Conservation (phyloP, 129 eudicot species). For the Chrysanthemum makinoi region DNA sequence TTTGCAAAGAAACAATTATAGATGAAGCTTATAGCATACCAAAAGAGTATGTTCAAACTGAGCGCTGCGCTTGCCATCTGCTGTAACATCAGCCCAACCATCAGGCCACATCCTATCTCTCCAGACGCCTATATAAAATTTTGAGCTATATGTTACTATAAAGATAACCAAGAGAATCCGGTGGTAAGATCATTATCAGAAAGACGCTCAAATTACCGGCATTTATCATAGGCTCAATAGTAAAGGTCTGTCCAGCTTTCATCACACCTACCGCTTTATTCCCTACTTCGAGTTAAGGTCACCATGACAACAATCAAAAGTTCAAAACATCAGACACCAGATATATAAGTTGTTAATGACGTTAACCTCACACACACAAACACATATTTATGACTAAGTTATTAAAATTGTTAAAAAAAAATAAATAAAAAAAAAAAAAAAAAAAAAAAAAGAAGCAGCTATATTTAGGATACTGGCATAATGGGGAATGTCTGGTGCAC, state of each 20-base stretch:
- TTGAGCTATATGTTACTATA: constrained; percentile 16
- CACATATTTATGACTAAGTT: background rate
- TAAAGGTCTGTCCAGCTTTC: constrained; percentile 97
- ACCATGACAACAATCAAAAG: constrained; percentile 5
- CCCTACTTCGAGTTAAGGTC: constrained; percentile 70
- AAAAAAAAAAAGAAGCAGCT: background rate
- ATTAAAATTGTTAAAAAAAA: background rate
- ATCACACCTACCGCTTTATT: constrained; percentile 98
- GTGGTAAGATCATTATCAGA: background rate
- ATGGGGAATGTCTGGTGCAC: constrained; percentile 98
- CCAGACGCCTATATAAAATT: constrained; percentile 64
- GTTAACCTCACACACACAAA: constrained; percentile 4
- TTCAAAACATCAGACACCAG: background rate
- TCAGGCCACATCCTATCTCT: constrained; percentile 99
- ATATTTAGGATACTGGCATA: constrained; percentile 85
- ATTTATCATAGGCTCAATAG: constrained; percentile 96
- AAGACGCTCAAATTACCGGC: constrained; percentile 42
- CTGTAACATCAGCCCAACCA: constrained; percentile 95
- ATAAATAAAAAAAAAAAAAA: too few species aligned
- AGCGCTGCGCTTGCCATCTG: constrained; percentile 96
- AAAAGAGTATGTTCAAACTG: constrained; percentile 95
- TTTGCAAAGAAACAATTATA: background rate
- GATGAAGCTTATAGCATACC: constrained; percentile 38
- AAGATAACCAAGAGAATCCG: background rate
- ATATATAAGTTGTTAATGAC: background rate